phyloP scores from a whole-genome alignment of 768 basidiomycete genomes.

The Paxillus ammoniavirescens region DNA sequence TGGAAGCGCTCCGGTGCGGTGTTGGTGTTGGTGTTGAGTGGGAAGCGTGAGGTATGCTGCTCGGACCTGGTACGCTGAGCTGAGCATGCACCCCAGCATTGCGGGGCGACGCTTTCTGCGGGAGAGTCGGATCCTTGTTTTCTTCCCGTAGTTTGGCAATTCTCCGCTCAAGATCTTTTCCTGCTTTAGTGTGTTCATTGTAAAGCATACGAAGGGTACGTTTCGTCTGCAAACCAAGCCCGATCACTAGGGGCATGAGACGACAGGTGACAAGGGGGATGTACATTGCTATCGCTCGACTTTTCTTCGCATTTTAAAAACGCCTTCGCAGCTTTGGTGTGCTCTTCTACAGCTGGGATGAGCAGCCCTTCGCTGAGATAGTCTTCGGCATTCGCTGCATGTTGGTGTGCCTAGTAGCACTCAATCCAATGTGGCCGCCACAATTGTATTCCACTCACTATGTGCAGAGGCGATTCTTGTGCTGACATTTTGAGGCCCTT shows the following conservation, averaged over 20 bases:
- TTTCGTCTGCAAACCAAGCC: conserved; percentile 53
- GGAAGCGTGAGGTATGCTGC: conserved; percentile 11
- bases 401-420: conserved; percentile 66
- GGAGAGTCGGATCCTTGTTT: conserved; percentile 72
- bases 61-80: conserved; percentile 18
- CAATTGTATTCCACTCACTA: conserved; percentile 33
- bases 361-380: conserved; percentile 63
- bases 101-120: conserved; percentile 51
- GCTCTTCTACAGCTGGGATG: conserved; percentile 71
- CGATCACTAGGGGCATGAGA: conserved; percentile 4
- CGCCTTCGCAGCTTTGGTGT: conserved; percentile 72
- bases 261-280: conserved; percentile 15
- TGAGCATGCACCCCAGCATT: conserved; percentile 20
- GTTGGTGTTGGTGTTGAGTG: conserved; percentile 44
- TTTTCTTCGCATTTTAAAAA: conserved; percentile 73
- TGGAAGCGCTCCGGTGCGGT: conserved; percentile 39
- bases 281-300: conserved; percentile 70
- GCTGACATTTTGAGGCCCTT: conserved; percentile 25
- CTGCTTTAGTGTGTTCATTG: conserved; percentile 70
- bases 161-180: conserved; percentile 67
- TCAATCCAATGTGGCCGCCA: background rate
- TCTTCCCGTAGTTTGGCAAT: conserved; percentile 73
- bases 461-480: conserved; percentile 51
- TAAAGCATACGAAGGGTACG: conserved; percentile 73
- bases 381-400: conserved; percentile 80